These are phyloP conservation scores for Posidonia oceanica DNA, from an alignment of 116 monocot species.

Conservation along the genomic window DNA sequence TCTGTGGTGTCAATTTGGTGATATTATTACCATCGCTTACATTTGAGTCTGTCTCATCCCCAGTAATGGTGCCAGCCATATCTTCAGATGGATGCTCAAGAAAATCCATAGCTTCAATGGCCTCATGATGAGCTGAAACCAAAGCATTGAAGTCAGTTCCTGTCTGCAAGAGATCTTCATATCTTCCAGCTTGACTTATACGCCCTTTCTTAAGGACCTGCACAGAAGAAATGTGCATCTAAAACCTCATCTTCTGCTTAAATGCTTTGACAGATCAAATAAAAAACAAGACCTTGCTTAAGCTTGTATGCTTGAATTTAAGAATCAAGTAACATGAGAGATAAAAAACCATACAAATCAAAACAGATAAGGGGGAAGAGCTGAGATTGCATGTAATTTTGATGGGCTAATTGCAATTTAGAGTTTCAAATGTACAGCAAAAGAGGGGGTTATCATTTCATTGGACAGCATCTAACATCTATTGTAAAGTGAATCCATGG, in stretches of 20 bases:
- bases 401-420: neutral
- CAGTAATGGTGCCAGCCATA: conserved; percentile 18
- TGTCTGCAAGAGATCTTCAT: conserved; percentile 82
- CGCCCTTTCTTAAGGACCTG: conserved; percentile 89
- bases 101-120: conserved; percentile 91
- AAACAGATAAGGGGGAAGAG: neutral
- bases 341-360: neutral
- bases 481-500: conserved; percentile 3
- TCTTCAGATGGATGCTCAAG: conserved; percentile 44
- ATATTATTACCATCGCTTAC: conserved; percentile 32
- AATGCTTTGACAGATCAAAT: neutral
- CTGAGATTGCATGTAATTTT: neutral
- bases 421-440: neutral
- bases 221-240: conserved; percentile 1
- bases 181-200: conserved; percentile 88
- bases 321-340: neutral
- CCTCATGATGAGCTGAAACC: conserved; percentile 96
- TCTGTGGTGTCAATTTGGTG: conserved; percentile 25
- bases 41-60: conserved; percentile 29
- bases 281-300: neutral
- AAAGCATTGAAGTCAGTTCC: conserved; percentile 92
- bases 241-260: neutral
- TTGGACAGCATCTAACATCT: neutral
- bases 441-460: neutral
- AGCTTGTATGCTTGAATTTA: neutral